Percentiles rank a stretch among this genome's conserved stretches.
Evolutionary conservation across 768 basidiomycete species (phyloP).

Genomic region (Phaffia tasmanica): DNA sequence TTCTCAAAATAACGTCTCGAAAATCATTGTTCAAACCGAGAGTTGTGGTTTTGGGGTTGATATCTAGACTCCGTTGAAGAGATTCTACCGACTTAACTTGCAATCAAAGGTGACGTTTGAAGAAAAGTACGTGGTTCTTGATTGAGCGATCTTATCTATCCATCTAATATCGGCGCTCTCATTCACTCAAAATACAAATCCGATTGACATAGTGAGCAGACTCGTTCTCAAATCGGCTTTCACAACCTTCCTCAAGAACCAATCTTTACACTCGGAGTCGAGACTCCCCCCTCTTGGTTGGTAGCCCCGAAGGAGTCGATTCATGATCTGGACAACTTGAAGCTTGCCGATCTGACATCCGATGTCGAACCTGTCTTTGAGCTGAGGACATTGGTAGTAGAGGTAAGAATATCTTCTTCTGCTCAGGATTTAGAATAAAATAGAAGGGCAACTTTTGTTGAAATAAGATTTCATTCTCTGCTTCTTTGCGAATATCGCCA

Average conservation of each 20-base stretch:
- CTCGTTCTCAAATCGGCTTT: conserved; percentile 46
- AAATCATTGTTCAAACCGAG: no score
- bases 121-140: conserved; percentile 41
- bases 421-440: no score
- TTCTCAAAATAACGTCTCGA: background rate
- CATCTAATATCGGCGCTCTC: background rate
- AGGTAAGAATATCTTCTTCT: conserved; percentile 34
- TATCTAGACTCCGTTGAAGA: conserved; percentile 69
- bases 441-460: no score
- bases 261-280: conserved; percentile 88
- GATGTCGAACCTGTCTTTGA: conserved; percentile 47
- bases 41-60: background rate
- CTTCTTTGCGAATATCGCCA: no score
- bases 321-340: conserved; percentile 93
- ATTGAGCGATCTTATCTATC: conserved; percentile 5
- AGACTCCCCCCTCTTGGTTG: conserved; percentile 83
- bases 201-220: background rate
- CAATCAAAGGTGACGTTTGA: conserved; percentile 52
- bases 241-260: conserved; percentile 65
- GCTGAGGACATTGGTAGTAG: conserved; percentile 81
- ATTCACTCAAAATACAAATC: background rate
- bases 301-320: conserved; percentile 76
- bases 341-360: conserved; percentile 53
- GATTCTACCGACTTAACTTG: conserved; percentile 78
- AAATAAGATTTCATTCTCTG: no score